Base-by-base conservation (phyloP, 345 rosid species). In the Hibiscus trionum region DNA sequence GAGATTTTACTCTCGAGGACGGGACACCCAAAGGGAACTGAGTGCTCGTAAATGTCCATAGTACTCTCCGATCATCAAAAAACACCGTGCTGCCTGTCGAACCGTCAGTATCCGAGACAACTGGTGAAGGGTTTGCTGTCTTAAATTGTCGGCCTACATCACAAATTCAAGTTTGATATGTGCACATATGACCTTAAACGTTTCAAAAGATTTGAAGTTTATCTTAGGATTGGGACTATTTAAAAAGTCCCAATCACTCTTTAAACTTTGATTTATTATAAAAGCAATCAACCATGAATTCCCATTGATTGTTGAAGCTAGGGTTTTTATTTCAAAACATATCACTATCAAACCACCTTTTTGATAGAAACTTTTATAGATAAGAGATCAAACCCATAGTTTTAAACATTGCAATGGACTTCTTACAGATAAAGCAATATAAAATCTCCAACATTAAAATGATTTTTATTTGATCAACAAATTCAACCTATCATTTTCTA, bases 111-210 rank as follows among this genome's bases (percentile, higher is more conserved):
- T 90, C 66, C 90, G 85, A 5, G 84, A 84, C 14, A 95, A 49
- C 35, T 92, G 98, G 76, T 95, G 99, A 73, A 95, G 87, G 14
- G 90, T 95, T 74, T 92, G 99, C 26, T 95, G 99, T 71, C 99
- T 89, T 80, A 95, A 82, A 79, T 92, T 88, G 82, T 95, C 99
- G 57, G 97, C 98, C 97, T 95, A 72, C 6, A 50, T 16, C 56
- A 50, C 56, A 15, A 50, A 4, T 5, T 2, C 56, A 50, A 16
- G 19, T 50, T 50, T 15, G 7, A 15, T 50, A 4, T 4, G 7
- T 50, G 17, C 17, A 50, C 12, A 16, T 12, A 12, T 47, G 53
- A 47, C 53, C 16, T 47, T 11, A 47, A 11, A 12, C 53, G 3
- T 50, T 50, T 50, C 17, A 50, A 50, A 50, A 14, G n/a, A 50